phyloP scores from a whole-genome alignment of 78 protist genomes.

The Anaeramoeba ignava region DNA sequence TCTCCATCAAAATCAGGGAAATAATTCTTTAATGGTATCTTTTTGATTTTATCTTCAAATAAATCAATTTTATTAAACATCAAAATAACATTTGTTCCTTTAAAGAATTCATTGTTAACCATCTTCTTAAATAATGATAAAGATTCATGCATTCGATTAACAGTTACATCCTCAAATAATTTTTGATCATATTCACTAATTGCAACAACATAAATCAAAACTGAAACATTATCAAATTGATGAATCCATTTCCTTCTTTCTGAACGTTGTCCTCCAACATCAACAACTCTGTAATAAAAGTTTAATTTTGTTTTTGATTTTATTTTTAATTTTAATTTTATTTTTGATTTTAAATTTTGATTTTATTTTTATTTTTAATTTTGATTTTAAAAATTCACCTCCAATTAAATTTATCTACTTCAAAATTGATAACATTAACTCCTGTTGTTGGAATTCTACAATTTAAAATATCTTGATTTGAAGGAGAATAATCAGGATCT shows the following conservation, averaged over 20 bases:
- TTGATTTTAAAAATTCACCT: too few relatives aligned
- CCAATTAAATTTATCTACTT: too few relatives aligned
- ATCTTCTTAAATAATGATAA: background rate
- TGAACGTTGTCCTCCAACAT: background rate
- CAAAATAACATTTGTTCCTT: background rate
- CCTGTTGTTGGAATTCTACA: too few relatives aligned
- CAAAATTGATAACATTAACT: too few relatives aligned
- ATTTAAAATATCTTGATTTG: too few relatives aligned
- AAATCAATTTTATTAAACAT: background rate
- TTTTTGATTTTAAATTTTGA: too few relatives aligned
- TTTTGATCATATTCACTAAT: background rate
- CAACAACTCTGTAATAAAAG: background rate
- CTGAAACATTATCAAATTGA: background rate
- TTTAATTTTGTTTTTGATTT: too few relatives aligned
- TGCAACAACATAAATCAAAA: background rate
- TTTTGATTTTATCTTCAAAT: background rate
- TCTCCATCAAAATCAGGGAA: slow-evolving; percentile 2
- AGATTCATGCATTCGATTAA: background rate
- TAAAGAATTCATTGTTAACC: background rate
- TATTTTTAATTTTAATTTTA: too few relatives aligned
- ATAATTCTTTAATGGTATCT: background rate
- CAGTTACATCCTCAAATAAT: background rate
- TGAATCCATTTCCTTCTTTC: background rate
- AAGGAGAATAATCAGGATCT: too few relatives aligned
- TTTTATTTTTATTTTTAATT: too few relatives aligned